Base-by-base conservation (phyloP, 768 basidiomycete species). In the Pleurotus pulmonarius region DNA sequence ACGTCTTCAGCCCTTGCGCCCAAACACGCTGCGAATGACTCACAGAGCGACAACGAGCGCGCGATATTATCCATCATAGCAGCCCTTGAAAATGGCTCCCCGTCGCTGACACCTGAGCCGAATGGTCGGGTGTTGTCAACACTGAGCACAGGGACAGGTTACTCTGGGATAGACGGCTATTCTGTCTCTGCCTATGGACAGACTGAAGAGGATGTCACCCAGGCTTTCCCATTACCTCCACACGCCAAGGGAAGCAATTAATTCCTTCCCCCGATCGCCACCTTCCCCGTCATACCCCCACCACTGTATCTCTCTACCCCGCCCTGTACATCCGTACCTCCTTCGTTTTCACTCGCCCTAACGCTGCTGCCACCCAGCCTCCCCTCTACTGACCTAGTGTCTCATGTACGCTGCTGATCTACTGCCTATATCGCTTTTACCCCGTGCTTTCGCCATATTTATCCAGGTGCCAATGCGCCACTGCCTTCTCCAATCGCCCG, bases 11-110 rank as follows among this genome's bases (percentile, higher is more conserved):
- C 51, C n/a, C 51, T 41, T 24, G 38, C 39, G 9, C 13, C 51
- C 34, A 53, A 25, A n/a, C 51, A 53, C 15, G 41, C 38, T 38
- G 34, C 51, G 4, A 38, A 41, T 12, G 51, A 53, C 16, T 53
- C 51, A 9, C 51, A 53, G 39, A 53, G 51, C 22, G 51, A 53
- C 40, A 53, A 53, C 41, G 51, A 53, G 22, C 51, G 51, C 11
- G 51, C 51, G 16, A 53, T 53, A 16, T 53, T 53, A 39, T 53
- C 51, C 15, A 53, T 53, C 39, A 53, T 53, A 9, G 51, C 51
- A 40, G 51, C 51, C 9, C 39, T 53, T 6, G 51, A 53, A 37
- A 53, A 41, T 22, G 39, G 39, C 20, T 11, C 51, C 2, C 49
- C 49, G 2, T 26, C 49, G n/a, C 5, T 51, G 6, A 39, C 49